These are phyloP conservation scores for Leccinum uliginosum DNA, from an alignment of 768 basidiomycete species.

Conservation along the genomic window DNA sequence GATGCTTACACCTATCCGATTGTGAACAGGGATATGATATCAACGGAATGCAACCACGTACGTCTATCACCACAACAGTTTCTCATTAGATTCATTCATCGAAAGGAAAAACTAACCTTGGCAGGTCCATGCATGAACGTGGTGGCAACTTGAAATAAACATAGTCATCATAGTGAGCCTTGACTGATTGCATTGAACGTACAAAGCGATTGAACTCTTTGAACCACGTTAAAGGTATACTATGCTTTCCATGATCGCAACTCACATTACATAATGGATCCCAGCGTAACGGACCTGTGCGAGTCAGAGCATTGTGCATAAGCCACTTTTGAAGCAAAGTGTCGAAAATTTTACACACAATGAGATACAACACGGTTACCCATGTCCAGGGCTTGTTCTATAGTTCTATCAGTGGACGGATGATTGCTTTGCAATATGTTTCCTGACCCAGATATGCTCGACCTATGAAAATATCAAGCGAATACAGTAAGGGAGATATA, in stretches of 20 bases:
- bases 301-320: not conserved
- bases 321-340: not conserved
- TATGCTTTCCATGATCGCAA: not conserved
- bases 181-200: not conserved
- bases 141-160: not conserved
- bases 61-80: not conserved
- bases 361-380: not conserved
- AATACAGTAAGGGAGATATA: too few relatives aligned
- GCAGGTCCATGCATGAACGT: not conserved
- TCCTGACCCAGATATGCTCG: not conserved
- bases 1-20: not conserved
- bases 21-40: not conserved
- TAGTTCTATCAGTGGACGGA: not conserved
- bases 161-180: not conserved
- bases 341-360: not conserved
- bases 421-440: not conserved
- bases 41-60: not conserved
- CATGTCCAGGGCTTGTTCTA: not conserved
- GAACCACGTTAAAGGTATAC: too few relatives aligned
- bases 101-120: not conserved
- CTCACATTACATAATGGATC: not conserved
- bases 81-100: not conserved
- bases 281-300: not conserved
- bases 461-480: not conserved
- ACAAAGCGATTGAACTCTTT: not conserved